Evolutionary conservation across 139 green algal genomes (phyloP), one percentile per base, ranked within the genome.

Genomic region (Monoraphidium neglectum): DNA sequence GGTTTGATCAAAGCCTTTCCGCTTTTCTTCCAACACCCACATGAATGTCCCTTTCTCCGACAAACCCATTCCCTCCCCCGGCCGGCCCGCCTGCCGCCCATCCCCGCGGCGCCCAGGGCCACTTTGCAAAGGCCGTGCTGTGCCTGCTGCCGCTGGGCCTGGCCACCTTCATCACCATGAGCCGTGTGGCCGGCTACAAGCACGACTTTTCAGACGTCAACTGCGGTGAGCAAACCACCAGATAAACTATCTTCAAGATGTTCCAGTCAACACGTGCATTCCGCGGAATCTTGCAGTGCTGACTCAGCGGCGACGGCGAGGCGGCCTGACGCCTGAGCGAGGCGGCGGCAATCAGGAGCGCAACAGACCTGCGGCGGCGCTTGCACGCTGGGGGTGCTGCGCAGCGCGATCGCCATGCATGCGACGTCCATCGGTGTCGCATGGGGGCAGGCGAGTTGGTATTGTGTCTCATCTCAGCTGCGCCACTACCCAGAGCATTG

Each of bases 181-280:
- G 53, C n/a, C 76, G 83, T 32, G 75, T 88, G n/a, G 76, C 72
- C 1, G 79, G 81, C 26, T 88, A 88, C 83, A 83, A 85, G 43
- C 43, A 51, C 43, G 43, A 51, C 43, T 51, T 51, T 51, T 21
- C 8, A 8, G 43, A 51, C 43, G 43, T 51, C 43, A 51, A 51
- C 43, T 51, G 43, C 43, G 43, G n/a, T n/a, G n/a, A n/a, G n/a
- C n/a, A n/a, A n/a, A n/a, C n/a, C n/a, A n/a, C n/a, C n/a, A n/a
- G n/a, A n/a, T n/a, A n/a, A n/a, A n/a, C n/a, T n/a, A n/a, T n/a
- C n/a, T n/a, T n/a, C n/a, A n/a, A n/a, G n/a, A n/a, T n/a, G n/a
- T n/a, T n/a, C n/a, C n/a, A n/a, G n/a, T n/a, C n/a, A n/a, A n/a
- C n/a, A n/a, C n/a, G n/a, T n/a, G n/a, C n/a, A n/a, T n/a, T n/a